phyloP scores from a whole-genome alignment of 1,284 basidiomycete species.

The Stereum hirsutum region DNA sequence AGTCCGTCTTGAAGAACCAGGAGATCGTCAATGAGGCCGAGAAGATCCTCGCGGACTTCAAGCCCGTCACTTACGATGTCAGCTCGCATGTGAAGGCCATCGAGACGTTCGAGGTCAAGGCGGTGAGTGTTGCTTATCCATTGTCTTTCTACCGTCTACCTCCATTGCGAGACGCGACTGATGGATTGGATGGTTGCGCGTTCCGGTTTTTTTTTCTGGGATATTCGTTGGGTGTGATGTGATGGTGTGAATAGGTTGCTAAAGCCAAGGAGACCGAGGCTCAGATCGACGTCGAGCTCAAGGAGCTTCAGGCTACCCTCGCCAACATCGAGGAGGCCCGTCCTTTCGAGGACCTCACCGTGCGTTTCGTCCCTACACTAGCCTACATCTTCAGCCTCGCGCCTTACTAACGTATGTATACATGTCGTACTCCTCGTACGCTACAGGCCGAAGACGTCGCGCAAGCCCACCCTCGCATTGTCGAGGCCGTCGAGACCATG shows the following conservation, averaged over 20 bases:
- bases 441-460: slow-evolving; percentile 81
- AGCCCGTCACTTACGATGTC: slow-evolving; percentile 96
- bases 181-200: neutral
- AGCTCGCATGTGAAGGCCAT: slow-evolving; percentile 90
- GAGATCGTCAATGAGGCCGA: slow-evolving; percentile 89
- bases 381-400: slow-evolving; percentile 2
- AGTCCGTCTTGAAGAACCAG: slow-evolving; percentile 87
- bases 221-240: neutral
- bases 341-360: slow-evolving; percentile 95
- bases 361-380: slow-evolving; percentile 27
- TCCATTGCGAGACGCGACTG: neutral
- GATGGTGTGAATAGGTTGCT: slow-evolving; percentile 48
- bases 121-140: slow-evolving; percentile 50
- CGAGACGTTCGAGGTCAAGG: slow-evolving; percentile 94
- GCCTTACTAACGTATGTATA: too few relatives aligned
- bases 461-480: slow-evolving; percentile 88
- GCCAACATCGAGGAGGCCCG: slow-evolving; percentile 97
- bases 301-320: slow-evolving; percentile 88
- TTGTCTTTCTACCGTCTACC: neutral
- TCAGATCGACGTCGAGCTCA: slow-evolving; percentile 91
- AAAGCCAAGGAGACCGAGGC: slow-evolving; percentile 87
- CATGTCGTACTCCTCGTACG: neutral
- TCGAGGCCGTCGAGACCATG: slow-evolving; percentile 93
- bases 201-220: neutral
- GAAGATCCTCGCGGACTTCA: slow-evolving; percentile 85